Base-by-base conservation (phyloP, 1,284 basidiomycete species). In the Acaromyces ingoldii region DNA sequence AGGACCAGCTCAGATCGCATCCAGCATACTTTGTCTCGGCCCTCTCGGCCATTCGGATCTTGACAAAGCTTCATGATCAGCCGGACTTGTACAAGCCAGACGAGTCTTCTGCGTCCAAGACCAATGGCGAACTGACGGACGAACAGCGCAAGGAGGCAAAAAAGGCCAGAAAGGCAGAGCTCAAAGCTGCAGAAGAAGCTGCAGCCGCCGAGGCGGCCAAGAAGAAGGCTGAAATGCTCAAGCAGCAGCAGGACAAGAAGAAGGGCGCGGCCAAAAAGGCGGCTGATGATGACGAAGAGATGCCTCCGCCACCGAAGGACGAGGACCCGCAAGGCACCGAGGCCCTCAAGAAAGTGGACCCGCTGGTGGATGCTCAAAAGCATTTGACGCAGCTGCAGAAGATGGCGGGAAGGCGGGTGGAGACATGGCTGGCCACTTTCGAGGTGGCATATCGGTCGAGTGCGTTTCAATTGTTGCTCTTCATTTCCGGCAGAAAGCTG, bases 121-220 rank as follows among this genome's bases (percentile, higher is more conserved):
- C n/a, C n/a, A 51, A 44, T 28, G 75, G 76, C 53, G 76, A 76
- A 51, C 30, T 51, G 26, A 50, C 44, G 9, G 60, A 51, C 47
- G 78, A 78, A 6, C 76, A 79, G 54, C 49, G 53, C 6, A 92
- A 91, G 76, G 88, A 88, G 0, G 86, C 87, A 73, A 91, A 90
- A 77, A 92, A 89, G 71, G 89, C 88, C 26, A 88, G 88, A 76
- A 92, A 91, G 74, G 89, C 84, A 0, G 85, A 85, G 4, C 80
- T 81, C 56, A 88, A 87, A 76, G 80, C 79, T 0, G 81, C 82
- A 53, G 82, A 83, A 42, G 86, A 86, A 28, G 72, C 80, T 4
- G 42, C 42, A 28, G 72, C 80, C 4, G 42, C 42, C n/a, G n/a
- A 44, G 34, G 42, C 19, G 4, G 5, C 42, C 15, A 85, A 86